Evolutionary conservation across 2,329 filamentous ascomycete genomes (phyloP).

Genomic region (Colletotrichum magnum): DNA sequence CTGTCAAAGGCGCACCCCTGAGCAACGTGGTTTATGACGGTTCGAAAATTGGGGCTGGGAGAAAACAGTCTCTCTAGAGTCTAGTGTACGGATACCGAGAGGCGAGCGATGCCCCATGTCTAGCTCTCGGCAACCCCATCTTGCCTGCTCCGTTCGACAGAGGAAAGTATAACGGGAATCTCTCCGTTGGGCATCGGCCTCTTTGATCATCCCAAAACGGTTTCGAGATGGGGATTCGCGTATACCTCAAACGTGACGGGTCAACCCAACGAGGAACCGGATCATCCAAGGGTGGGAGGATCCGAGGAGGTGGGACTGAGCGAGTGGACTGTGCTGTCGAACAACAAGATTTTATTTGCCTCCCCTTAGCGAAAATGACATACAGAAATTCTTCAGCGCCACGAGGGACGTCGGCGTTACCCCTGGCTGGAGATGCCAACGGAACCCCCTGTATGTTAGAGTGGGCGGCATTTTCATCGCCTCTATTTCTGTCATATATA

Average conservation of each 20-base stretch:
- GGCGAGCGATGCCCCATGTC: too few relatives aligned
- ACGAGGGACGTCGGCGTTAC: conserved; percentile 18
- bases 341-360: not conserved
- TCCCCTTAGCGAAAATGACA: not conserved
- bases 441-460: not conserved
- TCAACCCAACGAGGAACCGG: not conserved
- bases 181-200: not conserved
- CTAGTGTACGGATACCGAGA: too few relatives aligned
- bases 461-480: not conserved
- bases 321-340: not conserved
- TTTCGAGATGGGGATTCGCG: not conserved
- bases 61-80: not conserved
- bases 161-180: not conserved
- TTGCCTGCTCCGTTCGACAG: not conserved
- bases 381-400: conserved; percentile 12
- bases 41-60: conserved; percentile 19
- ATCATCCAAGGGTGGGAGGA: not conserved
- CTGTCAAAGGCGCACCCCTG: conserved; percentile 7
- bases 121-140: not conserved
- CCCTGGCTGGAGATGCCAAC: too few relatives aligned
- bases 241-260: conserved; percentile 9
- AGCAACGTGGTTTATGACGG: conserved; percentile 12
- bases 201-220: conserved; percentile 11
- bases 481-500: conserved; percentile 8
- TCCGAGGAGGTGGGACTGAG: not conserved